Percentiles rank a stretch among this genome's conserved stretches.
Evolutionary conservation across 176 grass and related monocot genomes (phyloP).

Genomic region (Carex parvula): DNA sequence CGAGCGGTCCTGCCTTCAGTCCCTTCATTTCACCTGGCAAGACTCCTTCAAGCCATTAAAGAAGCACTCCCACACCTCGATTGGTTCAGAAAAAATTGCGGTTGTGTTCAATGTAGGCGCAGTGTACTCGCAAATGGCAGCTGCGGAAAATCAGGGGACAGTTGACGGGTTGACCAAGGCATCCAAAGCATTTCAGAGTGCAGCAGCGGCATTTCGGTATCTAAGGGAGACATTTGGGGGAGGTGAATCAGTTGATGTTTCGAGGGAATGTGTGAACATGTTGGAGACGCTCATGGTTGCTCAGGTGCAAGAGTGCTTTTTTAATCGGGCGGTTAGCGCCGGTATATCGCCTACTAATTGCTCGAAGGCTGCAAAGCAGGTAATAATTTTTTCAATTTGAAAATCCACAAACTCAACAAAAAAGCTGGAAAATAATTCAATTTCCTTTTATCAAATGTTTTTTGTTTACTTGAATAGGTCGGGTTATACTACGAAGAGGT

Average conservation of each 20-base stretch:
- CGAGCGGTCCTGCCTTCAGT: conserved; percentile 16
- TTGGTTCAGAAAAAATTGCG: conserved; percentile 38
- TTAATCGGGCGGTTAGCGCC: conserved; percentile 41
- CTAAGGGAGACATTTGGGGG: conserved; percentile 10
- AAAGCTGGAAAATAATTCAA: background rate
- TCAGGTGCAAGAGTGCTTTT: conserved; percentile 66
- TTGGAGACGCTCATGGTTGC: conserved; percentile 55
- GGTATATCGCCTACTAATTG: conserved; percentile 34
- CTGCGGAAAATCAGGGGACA: conserved; percentile 28
- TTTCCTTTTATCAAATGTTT: background rate
- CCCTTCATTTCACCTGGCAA: conserved; percentile 47
- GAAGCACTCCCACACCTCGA: conserved; percentile 28
- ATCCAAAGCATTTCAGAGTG: conserved; percentile 40
- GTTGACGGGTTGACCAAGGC: conserved; percentile 41
- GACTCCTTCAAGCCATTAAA: conserved; percentile 32
- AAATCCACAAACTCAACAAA: background rate
- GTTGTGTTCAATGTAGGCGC: conserved; percentile 47
- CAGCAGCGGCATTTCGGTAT: conserved; percentile 37
- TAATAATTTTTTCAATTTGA: background rate
- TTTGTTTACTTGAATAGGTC: conserved; percentile 24
- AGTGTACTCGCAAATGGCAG: conserved; percentile 34
- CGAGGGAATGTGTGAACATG: conserved; percentile 31
- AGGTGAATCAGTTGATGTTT: conserved; percentile 37
- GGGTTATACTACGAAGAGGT: conserved; percentile 47
- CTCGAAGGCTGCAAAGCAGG: conserved; percentile 51